A percentile compares a stretch with the other conserved stretches of the same genome.
These are phyloP conservation scores for Fusarium sp. DNA, from an alignment of 2,329 filamentous ascomycete genomes.

Conservation along the genomic window DNA sequence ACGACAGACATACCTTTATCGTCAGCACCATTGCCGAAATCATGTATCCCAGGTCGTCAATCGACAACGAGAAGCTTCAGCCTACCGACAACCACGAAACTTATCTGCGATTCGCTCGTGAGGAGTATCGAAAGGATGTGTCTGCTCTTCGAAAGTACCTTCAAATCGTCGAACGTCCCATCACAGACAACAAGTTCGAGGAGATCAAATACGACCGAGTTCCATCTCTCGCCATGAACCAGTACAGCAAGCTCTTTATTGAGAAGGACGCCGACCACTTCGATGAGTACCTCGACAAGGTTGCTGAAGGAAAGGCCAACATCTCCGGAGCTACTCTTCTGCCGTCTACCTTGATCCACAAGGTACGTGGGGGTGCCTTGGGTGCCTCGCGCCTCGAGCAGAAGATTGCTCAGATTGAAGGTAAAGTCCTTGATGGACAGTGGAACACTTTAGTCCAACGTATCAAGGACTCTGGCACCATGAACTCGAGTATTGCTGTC, in stretches of 20 bases:
- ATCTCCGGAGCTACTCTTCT: constrained; percentile 69
- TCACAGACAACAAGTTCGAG: constrained; percentile 59
- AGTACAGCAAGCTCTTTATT: constrained; percentile 62
- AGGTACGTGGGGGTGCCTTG: not conserved
- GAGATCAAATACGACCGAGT: constrained; percentile 69
- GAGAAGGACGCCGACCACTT: constrained; percentile 64
- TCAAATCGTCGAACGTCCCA: constrained; percentile 64
- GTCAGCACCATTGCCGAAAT: constrained; percentile 68
- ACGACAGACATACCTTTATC: constrained; percentile 69
- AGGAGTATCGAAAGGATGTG: constrained; percentile 63
- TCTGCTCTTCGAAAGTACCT: constrained; percentile 66
- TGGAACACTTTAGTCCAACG: constrained; percentile 70
- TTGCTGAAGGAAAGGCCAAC: constrained; percentile 59
- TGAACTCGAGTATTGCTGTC: constrained; percentile 66
- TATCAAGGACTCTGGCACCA: constrained; percentile 65
- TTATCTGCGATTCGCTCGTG: constrained; percentile 66
- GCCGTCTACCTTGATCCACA: constrained; percentile 61
- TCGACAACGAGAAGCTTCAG: constrained; percentile 47
- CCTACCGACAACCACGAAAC: constrained; percentile 57
- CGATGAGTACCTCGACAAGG: constrained; percentile 60
- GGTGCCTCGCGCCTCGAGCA: constrained; percentile 27
- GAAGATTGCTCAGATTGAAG: constrained; percentile 50
- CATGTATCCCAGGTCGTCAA: constrained; percentile 55
- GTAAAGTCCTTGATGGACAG: constrained; percentile 60
- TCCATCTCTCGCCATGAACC: constrained; percentile 68